Conservation (phyloP, 176 grass and related monocot species). For the Avena atlantica region DNA sequence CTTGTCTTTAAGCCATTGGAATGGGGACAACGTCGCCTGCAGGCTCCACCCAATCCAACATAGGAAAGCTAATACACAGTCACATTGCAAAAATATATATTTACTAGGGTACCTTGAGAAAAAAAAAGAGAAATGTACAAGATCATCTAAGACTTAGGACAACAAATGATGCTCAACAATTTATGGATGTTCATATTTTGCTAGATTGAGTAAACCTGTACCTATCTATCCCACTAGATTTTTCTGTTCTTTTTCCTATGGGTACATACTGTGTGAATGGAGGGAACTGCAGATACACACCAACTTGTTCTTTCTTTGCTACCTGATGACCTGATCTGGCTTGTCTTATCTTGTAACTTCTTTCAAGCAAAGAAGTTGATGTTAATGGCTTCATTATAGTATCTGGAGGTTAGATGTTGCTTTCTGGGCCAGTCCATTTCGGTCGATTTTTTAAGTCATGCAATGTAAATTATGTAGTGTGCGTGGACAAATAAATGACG, state of each 20-base stretch:
- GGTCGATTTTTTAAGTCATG: background rate
- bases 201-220: constrained; percentile 12
- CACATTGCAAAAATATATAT: background rate
- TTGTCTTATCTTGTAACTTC: constrained; percentile 39
- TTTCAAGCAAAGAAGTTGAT: constrained; percentile 28
- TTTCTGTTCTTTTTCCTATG: background rate
- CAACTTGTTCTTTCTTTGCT: constrained; percentile 25
- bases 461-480: background rate
- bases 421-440: constrained; percentile 34
- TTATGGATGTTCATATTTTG: background rate
- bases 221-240: background rate
- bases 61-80: background rate
- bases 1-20: constrained; percentile 14
- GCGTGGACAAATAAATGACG: background rate
- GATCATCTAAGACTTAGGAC: background rate
- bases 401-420: constrained; percentile 13
- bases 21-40: background rate
- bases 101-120: background rate
- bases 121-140: background rate
- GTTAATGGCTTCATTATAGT: constrained; percentile 13
- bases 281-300: constrained; percentile 11
- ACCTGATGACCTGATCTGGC: constrained; percentile 29
- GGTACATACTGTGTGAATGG: constrained; percentile 36
- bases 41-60: background rate
- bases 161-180: background rate